A percentile compares a stretch with the other conserved stretches of the same genome.
These are phyloP conservation scores for Tetracentron sinense DNA, from an alignment of 164 flowering plant species.

Conservation along the genomic window DNA sequence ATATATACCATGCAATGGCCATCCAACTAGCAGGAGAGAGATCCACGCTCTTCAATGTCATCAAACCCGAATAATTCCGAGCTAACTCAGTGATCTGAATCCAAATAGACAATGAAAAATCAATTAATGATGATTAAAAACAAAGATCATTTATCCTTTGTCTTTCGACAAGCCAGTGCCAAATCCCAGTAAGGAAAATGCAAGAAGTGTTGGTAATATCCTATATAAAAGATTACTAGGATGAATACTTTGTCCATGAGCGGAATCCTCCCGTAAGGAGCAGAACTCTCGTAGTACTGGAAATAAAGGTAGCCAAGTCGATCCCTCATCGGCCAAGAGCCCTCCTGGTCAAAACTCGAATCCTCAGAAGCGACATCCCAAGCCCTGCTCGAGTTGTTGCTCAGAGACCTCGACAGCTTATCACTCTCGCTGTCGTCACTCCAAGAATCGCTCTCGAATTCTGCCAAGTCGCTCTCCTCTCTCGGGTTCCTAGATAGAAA, in stretches of 20 bases:
- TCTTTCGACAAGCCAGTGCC: not conserved
- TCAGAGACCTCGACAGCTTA: conserved; percentile 40
- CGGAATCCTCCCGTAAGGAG: conserved; percentile 51
- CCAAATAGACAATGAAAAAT: not conserved
- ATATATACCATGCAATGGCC: conserved; percentile 60
- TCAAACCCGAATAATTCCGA: conserved; percentile 33
- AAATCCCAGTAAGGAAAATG: not conserved
- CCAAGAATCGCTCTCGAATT: conserved; percentile 45
- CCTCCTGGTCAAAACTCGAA: conserved; percentile 32
- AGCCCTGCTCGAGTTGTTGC: conserved; percentile 42
- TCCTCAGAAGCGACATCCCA: conserved; percentile 52
- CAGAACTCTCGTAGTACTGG: conserved; percentile 38
- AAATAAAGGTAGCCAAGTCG: conserved; percentile 46
- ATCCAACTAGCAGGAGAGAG: conserved; percentile 80
- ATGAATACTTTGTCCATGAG: conserved; percentile 45
- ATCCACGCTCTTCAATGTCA: conserved; percentile 50
- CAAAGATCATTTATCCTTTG: not conserved
- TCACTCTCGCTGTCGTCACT: conserved; percentile 53
- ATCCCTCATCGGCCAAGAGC: conserved; percentile 23
- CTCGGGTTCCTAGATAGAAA: conserved; percentile 17
- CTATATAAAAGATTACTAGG: not conserved
- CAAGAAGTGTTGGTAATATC: not conserved
- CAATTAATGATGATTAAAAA: not conserved
- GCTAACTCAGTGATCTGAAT: conserved; percentile 44
- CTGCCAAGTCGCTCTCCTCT: conserved; percentile 28